A percentile compares a stretch with the other conserved stretches of the same genome.
Evolutionary conservation across 2,329 filamentous ascomycete species (phyloP).

Genomic region (Fusarium sambucinum): DNA sequence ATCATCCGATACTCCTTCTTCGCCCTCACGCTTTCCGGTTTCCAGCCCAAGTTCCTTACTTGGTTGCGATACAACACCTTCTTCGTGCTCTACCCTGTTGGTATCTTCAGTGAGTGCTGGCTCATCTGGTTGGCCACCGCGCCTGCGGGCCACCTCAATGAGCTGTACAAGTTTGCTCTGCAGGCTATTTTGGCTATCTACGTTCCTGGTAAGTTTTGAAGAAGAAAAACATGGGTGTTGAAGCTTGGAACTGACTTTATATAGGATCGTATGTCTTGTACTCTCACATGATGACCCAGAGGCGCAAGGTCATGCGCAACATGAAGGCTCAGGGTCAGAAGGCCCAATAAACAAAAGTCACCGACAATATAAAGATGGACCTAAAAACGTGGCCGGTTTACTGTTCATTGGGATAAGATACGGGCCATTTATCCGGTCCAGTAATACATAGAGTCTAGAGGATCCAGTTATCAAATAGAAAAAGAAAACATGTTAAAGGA

Average conservation of each 20-base stretch:
- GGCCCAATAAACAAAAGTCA: constrained; percentile 46
- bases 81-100: constrained; percentile 90
- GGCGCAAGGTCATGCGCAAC: constrained; percentile 79
- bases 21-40: constrained; percentile 74
- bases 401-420: not conserved
- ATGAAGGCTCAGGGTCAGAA: constrained; percentile 64
- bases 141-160: constrained; percentile 64
- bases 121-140: constrained; percentile 78
- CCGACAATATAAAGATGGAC: not conserved
- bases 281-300: constrained; percentile 94
- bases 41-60: constrained; percentile 73
- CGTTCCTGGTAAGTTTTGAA: constrained; percentile 74
- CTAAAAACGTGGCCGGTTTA: not conserved
- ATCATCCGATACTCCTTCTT: constrained; percentile 95
- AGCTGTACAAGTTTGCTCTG: constrained; percentile 68
- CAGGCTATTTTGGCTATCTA: constrained; percentile 78
- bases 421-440: not conserved
- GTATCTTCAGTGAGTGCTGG: constrained; percentile 87
- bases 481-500: constrained; percentile 1
- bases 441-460: constrained; percentile 15
- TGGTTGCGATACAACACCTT: constrained; percentile 96
- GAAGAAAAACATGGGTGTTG: not conserved
- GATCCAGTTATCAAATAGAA: not conserved
- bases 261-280: constrained; percentile 84
- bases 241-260: constrained; percentile 5